Evolutionary conservation across 2,329 filamentous ascomycete species (phyloP), one percentile per base, ranked within the genome.

Genomic region (Neurospora sp.): DNA sequence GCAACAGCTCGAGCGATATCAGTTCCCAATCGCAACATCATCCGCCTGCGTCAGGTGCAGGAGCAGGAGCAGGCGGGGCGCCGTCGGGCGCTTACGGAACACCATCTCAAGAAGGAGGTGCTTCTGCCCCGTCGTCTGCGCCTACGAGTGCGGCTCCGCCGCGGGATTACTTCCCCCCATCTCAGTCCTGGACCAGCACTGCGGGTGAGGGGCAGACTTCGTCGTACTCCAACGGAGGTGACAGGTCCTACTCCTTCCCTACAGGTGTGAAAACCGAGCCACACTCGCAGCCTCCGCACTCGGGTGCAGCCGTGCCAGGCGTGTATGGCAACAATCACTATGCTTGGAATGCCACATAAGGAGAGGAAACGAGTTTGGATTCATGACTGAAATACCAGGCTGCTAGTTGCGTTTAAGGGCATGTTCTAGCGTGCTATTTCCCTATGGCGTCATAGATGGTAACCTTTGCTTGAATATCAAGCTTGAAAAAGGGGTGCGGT

Each of bases 321-420:
- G 76, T 80, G 33, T 85, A 85, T 70, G 80, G 76, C 36, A 78
- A 87, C 77, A 84, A 82, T 76, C 84, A 87, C 76, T 88, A 88
- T 76, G 86, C 85, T 39, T 88, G 86, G 86, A 86, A 83, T 73
- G 79, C 82, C 68, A 85, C 83, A 70, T 86, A 73, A 75, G 70
- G n/a, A 68, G 42, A 62, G 33, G 43, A 40, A 19, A 68, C 10
- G 15, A 66, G 23, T n/a, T 39, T 36, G 52, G 28, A n/a, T 62
- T 17, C 52, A 36, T 33, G 52, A 36, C 8, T 33, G 13, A 33
- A 62, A 62, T 10, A 33, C 23, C 52, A 36, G 23, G 28, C 28
- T 36, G 28, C 23, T 33, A 15, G 13, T 62, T 62, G 23, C 52
- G 28, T 62, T 62, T 7, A 52, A 52, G 43, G 43, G 43, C 43